phyloP scores from a whole-genome alignment of 176 grass and related monocot genomes.

The Calamus simplicifolius region DNA sequence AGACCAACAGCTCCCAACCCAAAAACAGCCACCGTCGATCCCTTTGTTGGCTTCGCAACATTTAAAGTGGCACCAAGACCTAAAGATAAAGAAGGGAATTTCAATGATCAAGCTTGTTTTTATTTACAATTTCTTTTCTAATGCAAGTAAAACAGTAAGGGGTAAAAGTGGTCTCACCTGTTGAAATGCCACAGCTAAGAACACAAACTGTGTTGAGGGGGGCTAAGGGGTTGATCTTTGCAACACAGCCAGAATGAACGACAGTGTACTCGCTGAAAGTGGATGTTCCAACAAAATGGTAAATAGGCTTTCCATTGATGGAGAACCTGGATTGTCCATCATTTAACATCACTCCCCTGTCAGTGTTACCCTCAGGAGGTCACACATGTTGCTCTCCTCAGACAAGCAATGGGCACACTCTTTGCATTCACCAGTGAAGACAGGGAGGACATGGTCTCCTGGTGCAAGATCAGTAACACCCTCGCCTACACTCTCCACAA shows the following conservation, averaged over 20 bases:
- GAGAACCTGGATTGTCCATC: slow-evolving; percentile 5
- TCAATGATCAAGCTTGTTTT: no score
- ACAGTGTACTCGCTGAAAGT: slow-evolving; percentile 11
- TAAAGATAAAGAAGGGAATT: background rate
- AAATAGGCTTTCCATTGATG: slow-evolving; percentile 3
- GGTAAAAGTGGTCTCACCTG: background rate
- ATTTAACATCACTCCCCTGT: slow-evolving; percentile 6
- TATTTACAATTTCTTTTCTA: no score
- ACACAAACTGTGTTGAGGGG: slow-evolving; percentile 2
- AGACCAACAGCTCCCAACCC: slow-evolving; percentile 8
- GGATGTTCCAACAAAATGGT: slow-evolving; percentile 7
- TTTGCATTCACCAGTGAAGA: slow-evolving; percentile 14
- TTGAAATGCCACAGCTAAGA: slow-evolving; percentile 5
- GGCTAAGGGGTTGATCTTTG: slow-evolving; percentile 6
- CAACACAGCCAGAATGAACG: background rate
- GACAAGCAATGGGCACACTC: slow-evolving; percentile 5
- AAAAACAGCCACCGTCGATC: slow-evolving; percentile 7
- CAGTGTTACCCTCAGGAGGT: slow-evolving; percentile 2
- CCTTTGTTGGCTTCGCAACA: slow-evolving; percentile 7
- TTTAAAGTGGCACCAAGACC: slow-evolving; percentile 4
- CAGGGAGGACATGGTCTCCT: slow-evolving; percentile 13
- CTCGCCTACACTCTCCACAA: slow-evolving; percentile 7
- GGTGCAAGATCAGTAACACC: slow-evolving; percentile 9
- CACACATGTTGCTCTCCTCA: slow-evolving; percentile 9
- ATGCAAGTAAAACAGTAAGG: no score